These are phyloP conservation scores for Aureobasidium pullulans DNA, from an alignment of 2,329 filamentous ascomycete species.

Conservation along the genomic window DNA sequence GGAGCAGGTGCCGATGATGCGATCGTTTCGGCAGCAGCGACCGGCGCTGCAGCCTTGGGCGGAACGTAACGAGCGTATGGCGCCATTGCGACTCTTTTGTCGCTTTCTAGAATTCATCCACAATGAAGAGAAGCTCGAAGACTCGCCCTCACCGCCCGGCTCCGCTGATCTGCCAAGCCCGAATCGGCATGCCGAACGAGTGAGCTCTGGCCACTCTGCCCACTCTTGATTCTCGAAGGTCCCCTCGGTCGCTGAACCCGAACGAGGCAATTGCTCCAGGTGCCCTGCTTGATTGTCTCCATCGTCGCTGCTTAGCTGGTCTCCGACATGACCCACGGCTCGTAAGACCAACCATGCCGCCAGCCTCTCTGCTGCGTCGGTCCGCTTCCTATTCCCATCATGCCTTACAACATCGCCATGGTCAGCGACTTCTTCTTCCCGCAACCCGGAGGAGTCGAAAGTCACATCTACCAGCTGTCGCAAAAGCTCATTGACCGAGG, in stretches of 20 bases:
- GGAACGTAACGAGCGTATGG: conserved; percentile 43
- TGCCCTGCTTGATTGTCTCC: no score
- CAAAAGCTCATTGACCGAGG: conserved; percentile 94
- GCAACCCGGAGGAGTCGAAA: conserved; percentile 89
- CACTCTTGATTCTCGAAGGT: neutral
- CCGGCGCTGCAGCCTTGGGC: conserved; percentile 23
- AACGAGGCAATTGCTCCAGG: no score
- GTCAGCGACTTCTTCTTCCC: conserved; percentile 99
- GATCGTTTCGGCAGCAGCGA: conserved; percentile 3
- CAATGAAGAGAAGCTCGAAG: neutral
- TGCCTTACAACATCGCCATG: conserved; percentile 77
- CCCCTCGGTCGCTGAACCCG: neutral
- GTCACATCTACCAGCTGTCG: conserved; percentile 96
- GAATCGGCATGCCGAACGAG: conserved; percentile 8
- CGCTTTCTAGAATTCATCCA: neutral
- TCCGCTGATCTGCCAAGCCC: neutral
- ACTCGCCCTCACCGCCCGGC: neutral
- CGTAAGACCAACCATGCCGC: neutral
- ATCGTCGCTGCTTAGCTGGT: neutral
- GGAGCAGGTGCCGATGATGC: neutral
- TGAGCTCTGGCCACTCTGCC: neutral
- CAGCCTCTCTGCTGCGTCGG: neutral
- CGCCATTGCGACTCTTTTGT: conserved; percentile 15
- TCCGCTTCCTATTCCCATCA: conserved; percentile 24
- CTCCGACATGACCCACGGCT: neutral